phyloP scores from a whole-genome alignment of 805 yeast species.

The Candida anglica region DNA sequence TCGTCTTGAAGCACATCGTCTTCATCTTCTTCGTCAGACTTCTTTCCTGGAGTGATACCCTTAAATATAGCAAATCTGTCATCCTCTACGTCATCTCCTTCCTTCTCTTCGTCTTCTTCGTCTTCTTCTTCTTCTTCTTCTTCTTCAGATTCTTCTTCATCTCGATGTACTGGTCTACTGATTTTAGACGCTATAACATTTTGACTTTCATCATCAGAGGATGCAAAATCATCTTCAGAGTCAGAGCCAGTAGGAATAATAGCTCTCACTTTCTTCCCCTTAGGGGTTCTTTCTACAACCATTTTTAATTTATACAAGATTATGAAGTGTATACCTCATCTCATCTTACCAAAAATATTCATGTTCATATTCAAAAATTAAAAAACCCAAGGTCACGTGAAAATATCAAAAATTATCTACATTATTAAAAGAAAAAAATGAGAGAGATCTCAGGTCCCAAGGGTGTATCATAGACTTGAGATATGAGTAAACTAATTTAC shows the following conservation, averaged over 20 bases:
- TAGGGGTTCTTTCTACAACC: too few species aligned
- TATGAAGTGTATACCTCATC: slow-evolving; percentile 1
- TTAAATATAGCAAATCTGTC: slow-evolving; percentile 1
- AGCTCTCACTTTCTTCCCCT: too few species aligned
- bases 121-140: slow-evolving; percentile 1
- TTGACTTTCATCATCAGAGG: neutral
- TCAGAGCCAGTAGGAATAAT: too few species aligned
- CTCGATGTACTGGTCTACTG: neutral
- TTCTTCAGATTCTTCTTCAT: neutral
- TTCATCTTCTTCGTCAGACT: slow-evolving; percentile 5
- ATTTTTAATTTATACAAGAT: neutral
- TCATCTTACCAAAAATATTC: neutral
- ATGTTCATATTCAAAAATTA: too few species aligned
- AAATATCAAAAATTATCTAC: too few species aligned
- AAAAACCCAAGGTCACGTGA: too few species aligned
- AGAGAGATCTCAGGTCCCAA: too few species aligned
- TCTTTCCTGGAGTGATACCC: neutral
- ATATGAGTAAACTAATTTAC: too few species aligned
- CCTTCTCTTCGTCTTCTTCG: neutral
- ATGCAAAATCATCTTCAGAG: neutral
- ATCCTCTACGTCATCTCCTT: neutral
- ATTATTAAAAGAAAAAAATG: too few species aligned
- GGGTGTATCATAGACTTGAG: too few species aligned
- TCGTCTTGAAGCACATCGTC: slow-evolving; percentile 4
- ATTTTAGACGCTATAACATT: neutral